A percentile compares a stretch with the other conserved stretches of the same genome.
Evolutionary conservation across 225 moss, liverwort and hornwort genomes (phyloP).

Genomic region (Ulota crispa): DNA sequence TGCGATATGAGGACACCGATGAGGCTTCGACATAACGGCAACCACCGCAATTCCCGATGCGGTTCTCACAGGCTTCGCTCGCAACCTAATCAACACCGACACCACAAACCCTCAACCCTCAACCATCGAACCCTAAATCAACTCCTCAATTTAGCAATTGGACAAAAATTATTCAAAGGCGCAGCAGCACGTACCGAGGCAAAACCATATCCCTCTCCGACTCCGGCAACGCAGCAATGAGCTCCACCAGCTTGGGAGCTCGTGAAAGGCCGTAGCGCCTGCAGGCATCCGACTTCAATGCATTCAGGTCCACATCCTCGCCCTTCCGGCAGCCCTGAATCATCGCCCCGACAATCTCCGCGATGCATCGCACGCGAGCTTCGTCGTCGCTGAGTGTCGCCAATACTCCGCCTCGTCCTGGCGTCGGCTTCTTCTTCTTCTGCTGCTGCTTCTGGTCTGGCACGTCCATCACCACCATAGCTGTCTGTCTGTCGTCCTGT

Average conservation of each 20-base stretch:
- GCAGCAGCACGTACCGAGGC: slow-evolving; percentile 45
- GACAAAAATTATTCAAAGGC: neutral
- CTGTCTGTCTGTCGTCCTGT: neutral
- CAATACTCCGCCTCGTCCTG: slow-evolving; percentile 71
- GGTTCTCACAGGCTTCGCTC: slow-evolving; percentile 93
- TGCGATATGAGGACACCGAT: slow-evolving; percentile 98
- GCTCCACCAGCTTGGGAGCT: slow-evolving; percentile 99
- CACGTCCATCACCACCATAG: slow-evolving; percentile 42
- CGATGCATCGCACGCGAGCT: slow-evolving; percentile 95
- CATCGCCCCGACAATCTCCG: slow-evolving; percentile 94
- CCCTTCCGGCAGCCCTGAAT: slow-evolving; percentile 84
- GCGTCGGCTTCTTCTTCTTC: slow-evolving; percentile 78
- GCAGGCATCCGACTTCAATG: slow-evolving; percentile 82
- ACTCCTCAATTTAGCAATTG: slow-evolving; percentile 9
- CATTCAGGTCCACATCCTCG: slow-evolving; percentile 91
- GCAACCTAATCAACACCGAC: slow-evolving; percentile 59
- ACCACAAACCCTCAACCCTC: slow-evolving; percentile 10
- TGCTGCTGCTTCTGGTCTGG: slow-evolving; percentile 25
- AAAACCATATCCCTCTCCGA: slow-evolving; percentile 88
- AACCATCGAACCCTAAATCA: slow-evolving; percentile 12
- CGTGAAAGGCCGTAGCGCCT: slow-evolving; percentile 88
- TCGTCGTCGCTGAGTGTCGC: slow-evolving; percentile 81
- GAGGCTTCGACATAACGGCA: slow-evolving; percentile 99
- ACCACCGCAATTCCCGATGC: slow-evolving; percentile 99
- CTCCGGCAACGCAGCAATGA: slow-evolving; percentile 96